phyloP scores from a whole-genome alignment of 352 stramenopile genomes.

The Halophytophthora polymorphica region DNA sequence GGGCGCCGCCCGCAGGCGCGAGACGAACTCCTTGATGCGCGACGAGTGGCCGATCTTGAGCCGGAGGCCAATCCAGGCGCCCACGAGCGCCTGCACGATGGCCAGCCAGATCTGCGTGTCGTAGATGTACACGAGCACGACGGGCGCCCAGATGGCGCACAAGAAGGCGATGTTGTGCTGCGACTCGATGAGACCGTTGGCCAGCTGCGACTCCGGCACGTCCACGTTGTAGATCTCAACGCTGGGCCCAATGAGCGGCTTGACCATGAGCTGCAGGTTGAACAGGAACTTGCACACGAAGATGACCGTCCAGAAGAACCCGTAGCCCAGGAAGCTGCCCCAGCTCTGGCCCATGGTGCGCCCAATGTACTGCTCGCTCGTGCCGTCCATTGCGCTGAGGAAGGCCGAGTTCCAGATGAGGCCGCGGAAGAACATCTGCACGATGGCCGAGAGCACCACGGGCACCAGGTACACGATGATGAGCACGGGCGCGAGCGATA shows the following conservation, averaged over 20 bases:
- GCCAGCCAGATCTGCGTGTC: slow-evolving; percentile 87
- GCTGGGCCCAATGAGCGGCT: slow-evolving; percentile 94
- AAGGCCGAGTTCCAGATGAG: slow-evolving; percentile 55
- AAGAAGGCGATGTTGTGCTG: slow-evolving; percentile 84
- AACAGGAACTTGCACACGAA: slow-evolving; percentile 96
- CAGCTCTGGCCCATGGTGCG: slow-evolving; percentile 75
- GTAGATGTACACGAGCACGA: slow-evolving; percentile 86
- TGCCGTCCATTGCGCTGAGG: slow-evolving; percentile 67
- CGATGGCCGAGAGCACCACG: slow-evolving; percentile 52
- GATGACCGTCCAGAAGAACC: slow-evolving; percentile 75
- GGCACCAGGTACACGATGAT: slow-evolving; percentile 56
- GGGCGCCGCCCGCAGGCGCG: slow-evolving; percentile 55
- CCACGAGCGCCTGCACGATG: slow-evolving; percentile 77
- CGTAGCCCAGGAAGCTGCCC: slow-evolving; percentile 63
- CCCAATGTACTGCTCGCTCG: slow-evolving; percentile 75
- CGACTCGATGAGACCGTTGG: slow-evolving; percentile 62
- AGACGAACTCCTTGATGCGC: slow-evolving; percentile 74
- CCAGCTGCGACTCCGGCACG: slow-evolving; percentile 32
- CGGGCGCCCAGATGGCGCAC: slow-evolving; percentile 67
- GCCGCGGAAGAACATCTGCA: slow-evolving; percentile 64
- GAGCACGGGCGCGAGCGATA: slow-evolving; percentile 55
- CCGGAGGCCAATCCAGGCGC: slow-evolving; percentile 70
- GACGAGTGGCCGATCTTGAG: slow-evolving; percentile 81
- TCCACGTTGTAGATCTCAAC: slow-evolving; percentile 92
- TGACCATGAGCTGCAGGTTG: slow-evolving; percentile 97